Conservation (phyloP, 306 rosid species). For the Cicer yamashitae region DNA sequence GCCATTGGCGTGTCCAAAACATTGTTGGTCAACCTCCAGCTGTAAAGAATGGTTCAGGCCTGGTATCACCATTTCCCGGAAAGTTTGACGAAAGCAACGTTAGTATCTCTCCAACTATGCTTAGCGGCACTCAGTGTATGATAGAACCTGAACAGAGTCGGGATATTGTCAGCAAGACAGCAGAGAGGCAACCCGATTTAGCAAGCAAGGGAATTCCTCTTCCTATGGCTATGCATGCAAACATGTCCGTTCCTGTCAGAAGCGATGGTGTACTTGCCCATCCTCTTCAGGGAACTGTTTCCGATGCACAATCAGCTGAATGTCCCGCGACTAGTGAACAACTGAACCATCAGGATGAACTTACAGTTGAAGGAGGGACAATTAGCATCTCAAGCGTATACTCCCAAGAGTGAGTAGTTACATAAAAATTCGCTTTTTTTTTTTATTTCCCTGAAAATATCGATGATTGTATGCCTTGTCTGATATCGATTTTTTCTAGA, state of each 20-base stretch:
- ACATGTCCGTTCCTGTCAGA: conserved; percentile 62
- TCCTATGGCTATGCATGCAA: conserved; percentile 58
- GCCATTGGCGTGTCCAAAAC: conserved; percentile 95
- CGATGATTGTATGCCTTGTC: background rate
- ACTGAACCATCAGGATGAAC: conserved; percentile 66
- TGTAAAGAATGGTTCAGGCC: conserved; percentile 69
- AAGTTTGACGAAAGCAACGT: conserved; percentile 78
- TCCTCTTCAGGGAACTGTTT: conserved; percentile 68
- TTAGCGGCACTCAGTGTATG: conserved; percentile 58
- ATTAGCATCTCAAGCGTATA: conserved; percentile 87
- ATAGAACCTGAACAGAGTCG: conserved; percentile 66
- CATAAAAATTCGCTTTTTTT: background rate
- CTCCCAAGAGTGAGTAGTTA: conserved; percentile 86
- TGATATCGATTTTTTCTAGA: background rate
- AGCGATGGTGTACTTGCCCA: conserved; percentile 72
- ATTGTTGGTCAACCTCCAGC: conserved; percentile 71
- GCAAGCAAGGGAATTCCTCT: conserved; percentile 63
- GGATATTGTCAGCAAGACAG: conserved; percentile 58
- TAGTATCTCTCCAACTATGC: conserved; percentile 66
- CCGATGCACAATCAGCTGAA: conserved; percentile 73
- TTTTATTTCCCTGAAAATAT: background rate
- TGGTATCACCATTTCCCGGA: conserved; percentile 69
- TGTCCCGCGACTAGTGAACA: conserved; percentile 60
- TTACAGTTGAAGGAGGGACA: conserved; percentile 88
- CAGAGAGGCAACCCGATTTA: conserved; percentile 72